phyloP scores from a whole-genome alignment of 2,329 filamentous ascomycete species.

The Cercospora berteroae region DNA sequence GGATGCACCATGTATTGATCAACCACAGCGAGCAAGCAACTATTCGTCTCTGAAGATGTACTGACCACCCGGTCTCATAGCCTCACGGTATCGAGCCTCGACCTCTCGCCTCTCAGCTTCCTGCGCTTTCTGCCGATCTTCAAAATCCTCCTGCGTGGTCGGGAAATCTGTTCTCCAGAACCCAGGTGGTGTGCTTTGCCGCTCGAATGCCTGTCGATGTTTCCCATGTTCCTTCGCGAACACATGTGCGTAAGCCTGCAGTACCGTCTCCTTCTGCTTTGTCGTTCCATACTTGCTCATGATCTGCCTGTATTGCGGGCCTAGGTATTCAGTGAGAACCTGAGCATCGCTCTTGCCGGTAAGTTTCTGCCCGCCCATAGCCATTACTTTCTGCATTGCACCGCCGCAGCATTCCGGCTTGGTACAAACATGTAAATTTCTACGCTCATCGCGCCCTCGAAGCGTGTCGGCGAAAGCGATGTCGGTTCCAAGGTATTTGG shows the following conservation, averaged over 20 bases:
- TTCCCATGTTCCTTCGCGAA: constrained; percentile 73
- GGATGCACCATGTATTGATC: background rate
- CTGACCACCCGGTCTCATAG: constrained; percentile 70
- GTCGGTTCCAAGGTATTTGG: constrained; percentile 66
- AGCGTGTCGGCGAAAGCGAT: constrained; percentile 75
- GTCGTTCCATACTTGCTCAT: constrained; percentile 34
- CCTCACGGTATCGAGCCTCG: constrained; percentile 74
- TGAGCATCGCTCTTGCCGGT: constrained; percentile 30
- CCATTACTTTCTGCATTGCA: constrained; percentile 65
- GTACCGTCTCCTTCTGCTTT: constrained; percentile 65
- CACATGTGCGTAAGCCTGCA: constrained; percentile 72
- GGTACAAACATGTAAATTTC: constrained; percentile 71
- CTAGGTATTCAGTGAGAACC: constrained; percentile 32
- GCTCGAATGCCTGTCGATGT: constrained; percentile 72
- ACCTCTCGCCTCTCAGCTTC: constrained; percentile 63
- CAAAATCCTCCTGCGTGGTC: constrained; percentile 73
- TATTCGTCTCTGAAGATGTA: constrained; percentile 81
- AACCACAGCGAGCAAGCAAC: background rate
- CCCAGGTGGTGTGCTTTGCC: constrained; percentile 72
- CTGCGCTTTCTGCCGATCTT: constrained; percentile 64
- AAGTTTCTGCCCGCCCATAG: constrained; percentile 29
- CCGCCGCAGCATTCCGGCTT: constrained; percentile 74
- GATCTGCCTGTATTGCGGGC: constrained; percentile 27
- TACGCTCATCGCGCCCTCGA: constrained; percentile 66
- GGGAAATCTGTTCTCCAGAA: constrained; percentile 93